These are phyloP conservation scores for Sporisorium graminicola DNA, from an alignment of 1,284 basidiomycete genomes.

Conservation along the genomic window DNA sequence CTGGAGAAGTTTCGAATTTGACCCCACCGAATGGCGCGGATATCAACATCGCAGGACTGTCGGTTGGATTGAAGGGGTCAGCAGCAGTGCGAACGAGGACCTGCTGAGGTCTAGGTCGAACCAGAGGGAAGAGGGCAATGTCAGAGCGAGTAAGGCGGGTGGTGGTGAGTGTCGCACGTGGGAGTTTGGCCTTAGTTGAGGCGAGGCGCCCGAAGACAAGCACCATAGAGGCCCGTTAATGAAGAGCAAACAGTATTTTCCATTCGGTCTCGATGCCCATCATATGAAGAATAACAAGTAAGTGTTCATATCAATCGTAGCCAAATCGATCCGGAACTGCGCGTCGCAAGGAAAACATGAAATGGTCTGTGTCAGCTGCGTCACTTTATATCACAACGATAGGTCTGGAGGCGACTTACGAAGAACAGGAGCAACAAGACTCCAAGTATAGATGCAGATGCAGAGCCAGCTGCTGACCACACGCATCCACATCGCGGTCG, in stretches of 20 bases:
- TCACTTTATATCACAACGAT: background rate
- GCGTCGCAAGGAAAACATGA: background rate
- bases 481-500: constrained; percentile 99
- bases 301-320: constrained; percentile 30
- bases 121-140: background rate
- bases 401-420: constrained; percentile 75
- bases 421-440: constrained; percentile 82
- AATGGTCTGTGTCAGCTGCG: constrained; percentile 14
- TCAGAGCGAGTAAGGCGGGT: constrained; percentile 49
- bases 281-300: background rate
- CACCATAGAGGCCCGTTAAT: no score
- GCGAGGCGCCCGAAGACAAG: background rate
- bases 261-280: background rate
- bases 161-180: constrained; percentile 64
- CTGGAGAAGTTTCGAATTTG: constrained; percentile 85
- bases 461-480: constrained; percentile 83
- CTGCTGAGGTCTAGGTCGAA: constrained; percentile 37
- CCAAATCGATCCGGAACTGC: constrained; percentile 64
- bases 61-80: constrained; percentile 73
- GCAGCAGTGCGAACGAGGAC: constrained; percentile 58
- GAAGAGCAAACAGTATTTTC: no score
- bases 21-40: constrained; percentile 79
- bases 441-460: constrained; percentile 61
- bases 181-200: constrained; percentile 59
- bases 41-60: constrained; percentile 94